Conservation (phyloP, 495 filamentous ascomycete genomes). For the Hypoxylon subgilvum region DNA sequence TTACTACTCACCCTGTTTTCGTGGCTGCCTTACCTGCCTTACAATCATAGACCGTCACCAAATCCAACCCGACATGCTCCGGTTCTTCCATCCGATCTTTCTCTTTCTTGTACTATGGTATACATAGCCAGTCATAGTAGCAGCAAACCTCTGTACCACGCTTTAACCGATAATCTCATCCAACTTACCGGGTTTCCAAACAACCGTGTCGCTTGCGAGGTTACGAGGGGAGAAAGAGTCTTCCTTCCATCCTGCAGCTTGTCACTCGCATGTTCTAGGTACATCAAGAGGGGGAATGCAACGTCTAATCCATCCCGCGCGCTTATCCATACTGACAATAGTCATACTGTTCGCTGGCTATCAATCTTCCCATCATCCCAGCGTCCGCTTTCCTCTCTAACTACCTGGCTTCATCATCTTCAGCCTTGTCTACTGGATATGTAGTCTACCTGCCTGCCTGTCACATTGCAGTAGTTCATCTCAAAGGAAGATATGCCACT, state of each 20-base stretch:
- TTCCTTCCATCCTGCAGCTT: constrained; percentile 19
- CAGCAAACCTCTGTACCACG: constrained; percentile 23
- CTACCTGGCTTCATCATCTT: constrained; percentile 9
- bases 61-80: constrained; percentile 30
- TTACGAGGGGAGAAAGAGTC: no score
- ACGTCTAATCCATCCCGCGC: constrained; percentile 25
- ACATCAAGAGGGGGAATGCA: constrained; percentile 16
- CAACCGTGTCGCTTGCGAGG: constrained; percentile 14
- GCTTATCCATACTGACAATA: constrained; percentile 14
- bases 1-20: constrained; percentile 19
- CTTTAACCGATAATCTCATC: constrained; percentile 27
- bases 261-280: constrained; percentile 19
- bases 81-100: constrained; percentile 29
- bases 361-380: background rate
- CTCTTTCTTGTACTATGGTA: constrained; percentile 1
- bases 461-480: constrained; percentile 39
- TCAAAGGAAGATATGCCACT: constrained; percentile 29
- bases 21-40: constrained; percentile 35
- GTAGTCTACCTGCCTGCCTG: constrained; percentile 27
- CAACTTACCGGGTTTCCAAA: constrained; percentile 33
- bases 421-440: constrained; percentile 34
- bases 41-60: constrained; percentile 17
- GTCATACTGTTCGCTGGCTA: background rate
- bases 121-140: no score
- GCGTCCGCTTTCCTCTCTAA: background rate